Evolutionary conservation across 1,284 basidiomycete species (phyloP), one percentile per base, ranked within the genome.

Genomic region (Fomitopsis pinicola): DNA sequence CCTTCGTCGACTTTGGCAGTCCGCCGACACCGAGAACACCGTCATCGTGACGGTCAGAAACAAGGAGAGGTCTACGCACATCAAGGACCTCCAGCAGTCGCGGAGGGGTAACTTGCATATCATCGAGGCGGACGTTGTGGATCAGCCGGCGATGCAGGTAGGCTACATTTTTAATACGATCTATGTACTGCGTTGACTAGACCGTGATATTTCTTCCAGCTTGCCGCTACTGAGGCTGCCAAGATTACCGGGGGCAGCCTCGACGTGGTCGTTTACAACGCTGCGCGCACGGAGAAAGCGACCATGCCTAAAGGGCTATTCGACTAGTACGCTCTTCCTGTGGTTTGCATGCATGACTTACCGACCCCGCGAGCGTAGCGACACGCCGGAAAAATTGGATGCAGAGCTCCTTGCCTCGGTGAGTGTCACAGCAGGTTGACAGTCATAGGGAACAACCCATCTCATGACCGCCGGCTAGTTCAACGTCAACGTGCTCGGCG

Each of bases 401-500:
- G 60, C 35, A 1, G 62, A 63, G n/a, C 64, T 65, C 42, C 60
- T 63, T 17, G 46, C 45, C 8, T 42, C 61, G 0, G 66, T 67
- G 53, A 19, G 61, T 60, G 36, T 14, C 8, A 3, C 26, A 10
- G 38, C 19, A 2, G 17, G 15, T n/a, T 7, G 3, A 28, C 15
- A 14, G 36, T 33, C 2, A 5, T 26, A 12, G 30, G 12, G 1
- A 14, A 26, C 8, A 14, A 5, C 22, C 8, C 28, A 36, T 8
- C 19, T 22, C 10, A 42, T 56, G 14, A 6, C 45, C 9, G 30
- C 26, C 5, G 9, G 5, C 14, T 44, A 71, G 70, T 71, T 73
- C 68, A 68, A 73, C n/a, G 63, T 72, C 38, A 80, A 80, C 64
- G 73, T 76, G 38, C 59, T 78, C 46, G 77, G 78, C 15, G 68